Evolutionary conservation across 1,284 basidiomycete species (phyloP), one percentile per base, ranked within the genome.

Genomic region (Cutaneotrichosporon cavernicola): DNA sequence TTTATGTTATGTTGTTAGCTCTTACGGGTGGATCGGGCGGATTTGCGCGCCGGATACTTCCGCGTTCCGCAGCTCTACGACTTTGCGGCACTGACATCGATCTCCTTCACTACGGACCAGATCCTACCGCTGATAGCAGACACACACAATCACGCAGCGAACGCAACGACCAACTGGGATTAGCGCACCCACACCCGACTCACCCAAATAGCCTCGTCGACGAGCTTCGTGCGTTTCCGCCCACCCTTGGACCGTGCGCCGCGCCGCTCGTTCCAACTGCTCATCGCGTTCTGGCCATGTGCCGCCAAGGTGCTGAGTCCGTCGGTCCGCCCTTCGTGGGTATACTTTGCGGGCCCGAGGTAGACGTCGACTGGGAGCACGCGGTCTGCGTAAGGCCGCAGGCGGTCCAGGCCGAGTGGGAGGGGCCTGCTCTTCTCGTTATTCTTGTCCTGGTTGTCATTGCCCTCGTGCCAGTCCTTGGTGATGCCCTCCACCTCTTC

Each of bases 1-100:
- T 30, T 52, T 52, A 55, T 55, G 32, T 59, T 36, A 47, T 55
- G 51, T 61, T 61, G 52, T 61, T 32, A 31, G 43, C 43, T n/a
- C 18, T n/a, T 16, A n/a, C 4, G 16, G 40, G 13, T 5, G 18
- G 43, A n/a, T 16, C 18, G 18, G 18, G 43, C 16, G 16, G 43
- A n/a, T 18, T n/a, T 18, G 18, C 43, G 43, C 6, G 43, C 18
- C 34, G 43, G 43, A 13, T 43, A 18, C 10, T 43, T 43, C 40
- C 43, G 43, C 5, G 18, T 46, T 46, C 18, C 16, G 43, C 43
- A 40, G 38, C 26, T 26, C 3, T 26, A 26, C 26, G 26, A 26
- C 26, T 26, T 26, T 26, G 3, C 26, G 26, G 34, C 34, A 36
- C 34, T 36, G 34, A 1, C 34, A 13, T 36, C 34, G 26, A 26